Evolutionary conservation across 768 basidiomycete genomes (phyloP).

Genomic region (Trametes cubensis): DNA sequence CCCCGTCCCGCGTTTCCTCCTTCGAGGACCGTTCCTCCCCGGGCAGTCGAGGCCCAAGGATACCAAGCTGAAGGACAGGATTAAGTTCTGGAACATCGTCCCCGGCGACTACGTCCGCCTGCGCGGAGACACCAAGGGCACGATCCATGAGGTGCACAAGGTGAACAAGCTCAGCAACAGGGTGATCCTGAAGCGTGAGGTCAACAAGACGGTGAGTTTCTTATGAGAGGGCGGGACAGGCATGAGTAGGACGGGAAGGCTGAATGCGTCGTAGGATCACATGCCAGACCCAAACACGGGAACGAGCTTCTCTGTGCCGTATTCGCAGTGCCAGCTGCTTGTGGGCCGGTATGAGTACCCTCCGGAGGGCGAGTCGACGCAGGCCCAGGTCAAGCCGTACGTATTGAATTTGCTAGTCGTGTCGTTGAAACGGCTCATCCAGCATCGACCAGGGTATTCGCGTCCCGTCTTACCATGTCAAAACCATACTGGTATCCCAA

Average conservation of each 20-base stretch:
- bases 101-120: slow-evolving; percentile 81
- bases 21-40: slow-evolving; percentile 20
- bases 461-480: slow-evolving; percentile 66
- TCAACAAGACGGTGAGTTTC: slow-evolving; percentile 37
- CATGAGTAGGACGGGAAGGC: neutral
- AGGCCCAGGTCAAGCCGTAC: slow-evolving; percentile 34
- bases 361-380: slow-evolving; percentile 33
- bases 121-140: slow-evolving; percentile 61
- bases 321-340: slow-evolving; percentile 80
- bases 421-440: neutral
- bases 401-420: slow-evolving; percentile 1
- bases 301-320: slow-evolving; percentile 56
- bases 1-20: slow-evolving; percentile 59
- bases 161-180: slow-evolving; percentile 75
- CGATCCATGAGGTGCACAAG: slow-evolving; percentile 68
- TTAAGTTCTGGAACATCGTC: slow-evolving; percentile 87
- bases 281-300: slow-evolving; percentile 26
- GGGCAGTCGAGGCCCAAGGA: slow-evolving; percentile 52
- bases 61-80: slow-evolving; percentile 64
- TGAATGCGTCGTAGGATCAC: slow-evolving; percentile 4
- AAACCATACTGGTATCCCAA: slow-evolving; percentile 60
- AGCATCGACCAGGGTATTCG: slow-evolving; percentile 63
- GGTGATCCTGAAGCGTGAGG: slow-evolving; percentile 54
- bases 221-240: slow-evolving; percentile 11
- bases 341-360: slow-evolving; percentile 68